Conservation (phyloP, 2,329 filamentous ascomycete genomes). For the Fusarium sp. region DNA sequence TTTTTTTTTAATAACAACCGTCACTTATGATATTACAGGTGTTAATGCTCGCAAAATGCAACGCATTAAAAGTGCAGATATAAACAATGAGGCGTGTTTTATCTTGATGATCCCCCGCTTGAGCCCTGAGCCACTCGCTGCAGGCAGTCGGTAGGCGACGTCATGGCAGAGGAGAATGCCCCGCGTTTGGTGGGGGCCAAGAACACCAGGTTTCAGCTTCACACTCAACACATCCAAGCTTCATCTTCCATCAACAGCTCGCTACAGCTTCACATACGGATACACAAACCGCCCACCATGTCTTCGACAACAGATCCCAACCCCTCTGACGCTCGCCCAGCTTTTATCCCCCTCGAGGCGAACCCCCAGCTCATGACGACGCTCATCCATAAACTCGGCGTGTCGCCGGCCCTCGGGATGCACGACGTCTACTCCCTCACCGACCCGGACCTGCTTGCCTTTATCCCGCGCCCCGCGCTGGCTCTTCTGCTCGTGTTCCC, state of each 20-base stretch:
- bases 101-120: neutral
- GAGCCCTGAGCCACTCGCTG: neutral
- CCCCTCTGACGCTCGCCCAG: constrained; percentile 51
- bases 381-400: constrained; percentile 85
- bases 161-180: constrained; percentile 17
- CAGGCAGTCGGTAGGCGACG: constrained; percentile 17
- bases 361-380: constrained; percentile 91
- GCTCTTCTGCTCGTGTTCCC: constrained; percentile 95
- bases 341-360: constrained; percentile 73
- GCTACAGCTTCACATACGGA: neutral
- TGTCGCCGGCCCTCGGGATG: constrained; percentile 80
- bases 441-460: constrained; percentile 84
- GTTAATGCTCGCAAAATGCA: neutral
- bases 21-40: neutral
- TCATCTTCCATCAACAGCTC: neutral
- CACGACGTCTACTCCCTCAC: constrained; percentile 94
- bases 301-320: constrained; percentile 54
- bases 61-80: neutral
- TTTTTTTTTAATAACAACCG: neutral
- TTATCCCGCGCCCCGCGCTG: constrained; percentile 88
- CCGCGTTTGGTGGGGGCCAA: constrained; percentile 30
- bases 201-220: neutral
- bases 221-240: neutral
- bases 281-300: constrained; percentile 38
- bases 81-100: neutral